Conservation (phyloP, 1,139 yeast species). For the Lodderomyces oxycetoniae region DNA sequence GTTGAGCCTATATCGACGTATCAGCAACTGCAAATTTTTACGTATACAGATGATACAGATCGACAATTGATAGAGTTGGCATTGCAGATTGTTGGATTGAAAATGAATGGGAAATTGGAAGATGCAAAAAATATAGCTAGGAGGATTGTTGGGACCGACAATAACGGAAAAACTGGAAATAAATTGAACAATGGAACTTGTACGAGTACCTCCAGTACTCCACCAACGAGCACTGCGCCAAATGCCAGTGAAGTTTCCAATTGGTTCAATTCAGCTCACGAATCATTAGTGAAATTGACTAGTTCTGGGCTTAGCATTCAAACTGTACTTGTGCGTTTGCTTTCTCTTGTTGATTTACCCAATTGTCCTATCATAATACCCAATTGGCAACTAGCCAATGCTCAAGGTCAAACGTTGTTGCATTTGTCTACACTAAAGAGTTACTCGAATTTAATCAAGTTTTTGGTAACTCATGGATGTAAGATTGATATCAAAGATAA, state of each 20-base stretch:
- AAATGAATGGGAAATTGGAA: slow-evolving; percentile 90
- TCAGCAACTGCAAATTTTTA: slow-evolving; percentile 59
- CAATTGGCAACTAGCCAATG: slow-evolving; percentile 76
- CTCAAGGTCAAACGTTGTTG: slow-evolving; percentile 80
- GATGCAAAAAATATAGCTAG: slow-evolving; percentile 89
- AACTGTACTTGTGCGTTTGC: slow-evolving; percentile 56
- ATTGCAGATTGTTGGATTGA: slow-evolving; percentile 86
- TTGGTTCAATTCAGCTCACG: slow-evolving; percentile 49
- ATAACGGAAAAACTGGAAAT: slow-evolving; percentile 11
- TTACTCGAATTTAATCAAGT: slow-evolving; percentile 55
- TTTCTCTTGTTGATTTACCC: slow-evolving; percentile 58
- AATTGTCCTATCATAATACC: slow-evolving; percentile 60
- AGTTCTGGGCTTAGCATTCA: slow-evolving; percentile 49
- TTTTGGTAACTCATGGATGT: slow-evolving; percentile 74
- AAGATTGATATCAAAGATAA: slow-evolving; percentile 69
- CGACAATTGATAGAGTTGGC: slow-evolving; percentile 89
- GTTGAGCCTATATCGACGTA: slow-evolving; percentile 28
- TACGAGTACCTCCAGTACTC: slow-evolving; percentile 4
- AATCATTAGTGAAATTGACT: slow-evolving; percentile 46
- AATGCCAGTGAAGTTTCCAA: slow-evolving; percentile 15
- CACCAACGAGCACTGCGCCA: slow-evolving; percentile 5
- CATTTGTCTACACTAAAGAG: slow-evolving; percentile 81
- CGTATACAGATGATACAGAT: slow-evolving; percentile 90
- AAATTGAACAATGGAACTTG: slow-evolving; percentile 6
- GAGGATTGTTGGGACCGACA: slow-evolving; percentile 68